Base-by-base conservation (phyloP, 495 filamentous ascomycete genomes). In the Lichina pygmaea region DNA sequence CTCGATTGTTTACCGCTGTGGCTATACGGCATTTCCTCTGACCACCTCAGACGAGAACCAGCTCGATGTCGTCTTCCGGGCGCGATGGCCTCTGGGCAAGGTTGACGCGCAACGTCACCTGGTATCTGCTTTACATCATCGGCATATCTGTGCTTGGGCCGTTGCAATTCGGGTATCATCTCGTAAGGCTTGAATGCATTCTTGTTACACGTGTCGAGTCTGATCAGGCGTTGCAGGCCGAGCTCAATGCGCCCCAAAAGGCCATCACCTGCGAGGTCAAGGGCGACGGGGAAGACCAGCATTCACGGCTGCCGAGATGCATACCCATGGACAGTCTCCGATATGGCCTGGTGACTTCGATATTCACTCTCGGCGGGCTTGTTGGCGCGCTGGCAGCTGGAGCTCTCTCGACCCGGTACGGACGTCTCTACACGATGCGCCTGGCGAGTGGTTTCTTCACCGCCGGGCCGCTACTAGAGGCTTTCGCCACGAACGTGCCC, bases 221-320 rank as follows among this genome's bases (percentile, higher is more conserved):
- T 39, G 36, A 39, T 39, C 36, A 39, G 10, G 36, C 4, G 44
- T 39, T 12, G 38, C 55, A 94, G 86, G 80, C 84, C 46, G 89
- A 95, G 57, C 71, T 97, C 32, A 97, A 97, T 57, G 81, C 89
- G 32, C 89, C 89, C 9, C 75, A 93, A 66, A 72, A 79, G 55
- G 81, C 86, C 51, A 74, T 95, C 50, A 85, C 77, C 44, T 91
- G 81, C 64, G 71, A 74, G 41, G 72, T 66, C 52, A 72, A 73
- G 51, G 45, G 41, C 45, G 38, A 52, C 13, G 49, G 50, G 33
- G 38, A 54, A 16, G 44, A 62, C 13, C 50, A 53, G 36, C 55
- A 57, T 15, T 42, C 52, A 37, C 46, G 49, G 31, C 62, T 80
- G 13, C 73, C 76, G 38, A 73, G 79, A 66, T 93, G 86, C 53